phyloP scores from a whole-genome alignment of 371 early-diverging fungal species.

The Actinomortierella wolfii region DNA sequence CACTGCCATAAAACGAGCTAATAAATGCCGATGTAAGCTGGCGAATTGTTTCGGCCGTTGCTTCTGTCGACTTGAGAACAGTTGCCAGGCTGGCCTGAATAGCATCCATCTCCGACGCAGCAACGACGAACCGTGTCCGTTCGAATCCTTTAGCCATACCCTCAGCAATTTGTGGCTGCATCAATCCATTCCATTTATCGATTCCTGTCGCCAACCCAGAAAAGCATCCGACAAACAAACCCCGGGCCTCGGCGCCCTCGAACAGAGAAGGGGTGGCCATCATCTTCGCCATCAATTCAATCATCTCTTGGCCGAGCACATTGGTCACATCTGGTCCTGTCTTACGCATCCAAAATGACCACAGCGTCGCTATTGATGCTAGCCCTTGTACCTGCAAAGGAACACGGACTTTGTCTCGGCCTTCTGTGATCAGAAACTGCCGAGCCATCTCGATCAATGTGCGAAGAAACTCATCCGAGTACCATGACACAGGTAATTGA shows the following conservation, averaged over 20 bases:
- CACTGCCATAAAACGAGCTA: constrained; percentile 21
- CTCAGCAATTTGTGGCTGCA: constrained; percentile 35
- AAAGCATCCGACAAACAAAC: constrained; percentile 31
- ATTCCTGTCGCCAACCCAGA: constrained; percentile 38
- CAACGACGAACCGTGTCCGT: constrained; percentile 19
- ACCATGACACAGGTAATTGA: constrained; percentile 40
- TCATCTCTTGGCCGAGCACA: constrained; percentile 34
- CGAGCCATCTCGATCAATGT: constrained; percentile 27
- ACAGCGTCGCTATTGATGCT: constrained; percentile 24
- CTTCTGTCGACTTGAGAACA: constrained; percentile 19
- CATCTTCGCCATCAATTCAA: constrained; percentile 33
- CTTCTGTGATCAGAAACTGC: constrained; percentile 20
- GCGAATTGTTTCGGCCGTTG: constrained; percentile 18
- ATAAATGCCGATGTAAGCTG: constrained; percentile 20
- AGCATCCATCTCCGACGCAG: constrained; percentile 28
- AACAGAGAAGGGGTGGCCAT: constrained; percentile 30
- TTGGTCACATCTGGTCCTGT: constrained; percentile 35
- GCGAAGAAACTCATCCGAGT: constrained; percentile 38
- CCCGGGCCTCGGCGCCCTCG: constrained; percentile 19
- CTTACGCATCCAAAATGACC: constrained; percentile 48
- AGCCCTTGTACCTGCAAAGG: constrained; percentile 31
- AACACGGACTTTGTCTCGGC: constrained; percentile 24
- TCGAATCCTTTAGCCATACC: constrained; percentile 31
- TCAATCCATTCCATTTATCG: constrained; percentile 37
- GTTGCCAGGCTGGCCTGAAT: constrained; percentile 45